Evolutionary conservation across 495 filamentous ascomycete species (phyloP).

Genomic region (Penicillium canariense): DNA sequence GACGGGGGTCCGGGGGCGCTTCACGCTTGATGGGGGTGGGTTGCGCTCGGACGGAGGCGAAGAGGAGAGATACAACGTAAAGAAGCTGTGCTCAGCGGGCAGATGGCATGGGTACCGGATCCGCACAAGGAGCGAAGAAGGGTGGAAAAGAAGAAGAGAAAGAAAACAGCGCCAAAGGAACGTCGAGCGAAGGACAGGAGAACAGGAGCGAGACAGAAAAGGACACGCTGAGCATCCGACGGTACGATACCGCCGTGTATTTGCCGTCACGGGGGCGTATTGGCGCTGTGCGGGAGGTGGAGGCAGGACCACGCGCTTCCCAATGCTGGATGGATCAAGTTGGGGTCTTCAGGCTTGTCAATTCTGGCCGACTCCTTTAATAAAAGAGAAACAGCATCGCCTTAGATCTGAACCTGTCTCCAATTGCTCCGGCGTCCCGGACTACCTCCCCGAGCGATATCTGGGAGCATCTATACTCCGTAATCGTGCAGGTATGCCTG

Average conservation of each 20-base stretch:
- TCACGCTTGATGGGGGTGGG: slow-evolving; percentile 4
- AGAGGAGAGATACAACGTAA: slow-evolving; percentile 6
- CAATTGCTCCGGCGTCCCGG: too few species aligned
- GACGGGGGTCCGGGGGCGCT: slow-evolving; percentile 1
- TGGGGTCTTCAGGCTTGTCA: too few species aligned
- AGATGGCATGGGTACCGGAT: slow-evolving; percentile 6
- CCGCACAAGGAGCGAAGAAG: slow-evolving; percentile 4
- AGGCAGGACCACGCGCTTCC: not conserved
- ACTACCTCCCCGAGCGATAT: not conserved
- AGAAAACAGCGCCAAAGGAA: slow-evolving; percentile 19
- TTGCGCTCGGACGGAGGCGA: slow-evolving; percentile 15
- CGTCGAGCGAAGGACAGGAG: slow-evolving; percentile 18
- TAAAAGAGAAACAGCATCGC: too few species aligned
- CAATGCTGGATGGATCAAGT: too few species aligned
- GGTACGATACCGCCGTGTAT: slow-evolving; percentile 8
- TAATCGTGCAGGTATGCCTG: not conserved
- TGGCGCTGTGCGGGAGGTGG: not conserved
- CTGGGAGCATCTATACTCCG: not conserved
- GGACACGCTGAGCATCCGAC: slow-evolving; percentile 32
- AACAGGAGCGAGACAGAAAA: slow-evolving; percentile 25
- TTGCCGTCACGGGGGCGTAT: not conserved
- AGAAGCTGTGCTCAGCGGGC: slow-evolving; percentile 4
- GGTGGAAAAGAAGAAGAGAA: slow-evolving; percentile 7
- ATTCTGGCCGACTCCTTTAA: too few species aligned
- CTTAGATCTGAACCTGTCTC: too few species aligned